Evolutionary conservation across 345 rosid genomes (phyloP), one percentile per base, ranked within the genome.

Genomic region (Iberis pinnata): DNA sequence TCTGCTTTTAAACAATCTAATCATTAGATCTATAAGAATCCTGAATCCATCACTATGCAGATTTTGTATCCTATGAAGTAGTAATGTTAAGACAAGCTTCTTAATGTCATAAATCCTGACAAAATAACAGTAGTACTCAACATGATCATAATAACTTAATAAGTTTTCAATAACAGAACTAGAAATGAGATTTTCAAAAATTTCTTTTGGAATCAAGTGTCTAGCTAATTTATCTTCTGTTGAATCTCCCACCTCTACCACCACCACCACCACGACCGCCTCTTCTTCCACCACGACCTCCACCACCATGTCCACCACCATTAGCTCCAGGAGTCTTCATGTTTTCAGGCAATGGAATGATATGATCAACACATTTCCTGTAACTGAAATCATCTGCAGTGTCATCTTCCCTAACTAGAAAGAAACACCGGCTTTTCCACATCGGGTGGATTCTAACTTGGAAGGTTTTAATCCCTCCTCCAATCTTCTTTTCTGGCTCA

Each of bases 321-420:
- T 36, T 76, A 25, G 69, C 72, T 6, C 62, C 55, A 39, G 77
- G 81, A 46, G 38, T 25, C 72, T 80, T 78, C 94, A 93, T 77
- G 62, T 86, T 78, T 54, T 86, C 97, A 12, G 97, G 99, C 61
- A 92, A 58, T 2, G 97, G 87, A 52, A 88, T 80, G 45, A 88
- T 81, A 11, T 81, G 75, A 66, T 92, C 88, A 52, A 92, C 94
- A 59, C 97, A 92, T 77, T 92, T 88, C 79, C 90, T 82, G 72
- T 83, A 92, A 83, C 95, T 85, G 77, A 92, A 92, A 77, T 92
- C 99, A 16, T 88, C 95, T 14, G 72, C 64, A 2, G 80, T 42
- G 10, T 67, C 85, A 18, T 92, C 97, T 43, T 77, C 81, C 76
- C 94, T 81, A 11, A 88, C 42, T 29, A 88, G 68, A 75, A 85